Percentiles rank a stretch among this genome's conserved stretches.
Evolutionary conservation across 768 basidiomycete species (phyloP).

Genomic region (Aureoboletus auriporus): DNA sequence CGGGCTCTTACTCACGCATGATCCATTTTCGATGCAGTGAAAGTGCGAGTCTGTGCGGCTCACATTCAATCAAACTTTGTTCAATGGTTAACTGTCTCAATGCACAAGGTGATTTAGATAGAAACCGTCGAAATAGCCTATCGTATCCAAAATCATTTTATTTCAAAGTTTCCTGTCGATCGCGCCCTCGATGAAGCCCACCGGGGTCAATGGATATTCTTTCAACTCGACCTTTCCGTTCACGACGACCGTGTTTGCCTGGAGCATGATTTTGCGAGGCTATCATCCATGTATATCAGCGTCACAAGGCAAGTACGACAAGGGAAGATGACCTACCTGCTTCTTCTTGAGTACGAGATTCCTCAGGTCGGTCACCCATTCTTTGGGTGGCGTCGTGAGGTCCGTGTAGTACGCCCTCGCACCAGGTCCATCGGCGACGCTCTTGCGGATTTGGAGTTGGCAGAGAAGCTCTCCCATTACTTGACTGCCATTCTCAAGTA

Average conservation of each 20-base stretch:
- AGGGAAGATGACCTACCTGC: slow-evolving; percentile 43
- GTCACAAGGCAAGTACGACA: not conserved
- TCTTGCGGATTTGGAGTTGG: slow-evolving; percentile 80
- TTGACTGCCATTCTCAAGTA: slow-evolving; percentile 60
- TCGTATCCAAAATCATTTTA: not conserved
- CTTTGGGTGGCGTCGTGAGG: slow-evolving; percentile 66
- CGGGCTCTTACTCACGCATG: not conserved
- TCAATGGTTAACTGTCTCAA: too few species aligned
- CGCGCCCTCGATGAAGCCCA: slow-evolving; percentile 77
- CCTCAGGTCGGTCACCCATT: slow-evolving; percentile 74
- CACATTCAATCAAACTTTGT: too few species aligned
- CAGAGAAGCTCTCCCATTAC: slow-evolving; percentile 72
- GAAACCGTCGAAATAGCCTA: not conserved
- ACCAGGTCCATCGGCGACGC: slow-evolving; percentile 78
- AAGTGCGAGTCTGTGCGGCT: not conserved
- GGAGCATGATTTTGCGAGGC: slow-evolving; percentile 84
- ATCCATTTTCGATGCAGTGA: slow-evolving; percentile 6
- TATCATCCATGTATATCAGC: slow-evolving; percentile 24
- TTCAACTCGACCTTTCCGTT: slow-evolving; percentile 68
- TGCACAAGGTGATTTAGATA: not conserved
- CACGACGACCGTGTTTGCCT: slow-evolving; percentile 72
- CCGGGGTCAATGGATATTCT: slow-evolving; percentile 72
- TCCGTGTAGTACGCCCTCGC: slow-evolving; percentile 77
- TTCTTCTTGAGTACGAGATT: slow-evolving; percentile 79
- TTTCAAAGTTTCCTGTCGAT: slow-evolving; percentile 61